Evolutionary conservation across 73 alveolate species (phyloP), one percentile per base, ranked within the genome.

Genomic region (Blepharisma stoltei): DNA sequence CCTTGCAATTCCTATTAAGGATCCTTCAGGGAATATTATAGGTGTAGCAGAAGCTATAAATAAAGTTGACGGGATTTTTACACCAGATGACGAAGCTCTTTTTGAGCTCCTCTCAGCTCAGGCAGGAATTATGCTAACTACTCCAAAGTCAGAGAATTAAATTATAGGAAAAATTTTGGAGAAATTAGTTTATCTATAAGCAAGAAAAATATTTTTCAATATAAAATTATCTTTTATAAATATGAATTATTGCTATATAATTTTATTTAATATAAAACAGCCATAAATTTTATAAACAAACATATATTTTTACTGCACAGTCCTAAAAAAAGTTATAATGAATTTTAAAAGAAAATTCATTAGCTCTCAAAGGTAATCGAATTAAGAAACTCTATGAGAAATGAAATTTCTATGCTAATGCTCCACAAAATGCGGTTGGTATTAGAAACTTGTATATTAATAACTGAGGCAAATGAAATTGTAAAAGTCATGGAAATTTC

Each of bases 1-100:
- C 44, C 78, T 85, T 53, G 84, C 84, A 48, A 55, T 79, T 14
- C 92, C 92, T n/a, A 76, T 85, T 6, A 71, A 54, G 14, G 89
- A 83, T 54, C 69, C 71, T 6, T 44, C 76, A 32, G 21, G 78
- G 0, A 20, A 46, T 54, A 75, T 54, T 14, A 54, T 79, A 9
- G 89, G 89, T 9, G 89, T 81, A 6, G 41, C 54, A 5, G 60
- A 79, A 67, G 86, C 89, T 66, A 18, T 82, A 23, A 82, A 82
- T 80, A 82, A 82, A 46, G 41, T 55, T 32, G 50, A 41, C 48
- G 89, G 89, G 43, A 38, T 54, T n/a, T 82, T 82, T 66, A 70
- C 87, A 23, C 55, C 44, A 54, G 89, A 82, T 21, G 89, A 82
- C 67, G 32, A 54, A 54, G 90, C 82, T 9, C 55, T 78, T 43